Evolutionary conservation across 345 rosid genomes (phyloP).

Genomic region (Hibiscus tridactylites): DNA sequence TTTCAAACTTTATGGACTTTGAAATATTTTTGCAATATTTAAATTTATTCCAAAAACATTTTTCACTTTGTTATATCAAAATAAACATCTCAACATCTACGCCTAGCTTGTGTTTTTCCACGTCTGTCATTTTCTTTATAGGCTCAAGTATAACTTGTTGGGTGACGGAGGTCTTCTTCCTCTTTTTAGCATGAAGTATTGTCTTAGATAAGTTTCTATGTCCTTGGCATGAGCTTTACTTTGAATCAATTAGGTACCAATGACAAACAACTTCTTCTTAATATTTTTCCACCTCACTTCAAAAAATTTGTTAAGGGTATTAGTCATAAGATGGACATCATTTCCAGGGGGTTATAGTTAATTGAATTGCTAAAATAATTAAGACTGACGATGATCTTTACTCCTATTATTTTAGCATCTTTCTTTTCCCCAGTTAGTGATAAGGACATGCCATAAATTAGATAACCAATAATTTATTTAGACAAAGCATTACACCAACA

Average conservation of each 20-base stretch:
- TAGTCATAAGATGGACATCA: slow-evolving; percentile 78
- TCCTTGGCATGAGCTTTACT: slow-evolving; percentile 24
- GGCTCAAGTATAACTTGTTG: slow-evolving; percentile 40
- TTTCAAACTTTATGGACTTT: no score
- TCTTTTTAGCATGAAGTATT: slow-evolving; percentile 52
- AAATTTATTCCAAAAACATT: no score
- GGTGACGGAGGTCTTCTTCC: slow-evolving; percentile 38
- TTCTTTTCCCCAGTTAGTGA: no score
- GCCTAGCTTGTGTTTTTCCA: slow-evolving; percentile 54
- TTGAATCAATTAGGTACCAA: slow-evolving; percentile 25
- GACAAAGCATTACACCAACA: no score
- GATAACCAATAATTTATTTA: no score
- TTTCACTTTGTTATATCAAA: no score
- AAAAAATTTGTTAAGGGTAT: slow-evolving; percentile 15
- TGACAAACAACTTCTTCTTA: slow-evolving; percentile 48
- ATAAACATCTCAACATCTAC: slow-evolving; percentile 44
- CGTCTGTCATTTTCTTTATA: slow-evolving; percentile 44
- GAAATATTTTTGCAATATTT: no score
- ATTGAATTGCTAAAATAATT: slow-evolving; percentile 54
- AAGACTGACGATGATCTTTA: no score
- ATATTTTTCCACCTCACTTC: slow-evolving; percentile 79
- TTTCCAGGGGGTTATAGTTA: slow-evolving; percentile 90
- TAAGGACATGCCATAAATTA: no score
- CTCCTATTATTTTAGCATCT: no score
- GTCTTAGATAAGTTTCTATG: slow-evolving; percentile 26